Evolutionary conservation across 2,329 filamentous ascomycete genomes (phyloP), one percentile per base, ranked within the genome.

Genomic region (Xylaria digitata): DNA sequence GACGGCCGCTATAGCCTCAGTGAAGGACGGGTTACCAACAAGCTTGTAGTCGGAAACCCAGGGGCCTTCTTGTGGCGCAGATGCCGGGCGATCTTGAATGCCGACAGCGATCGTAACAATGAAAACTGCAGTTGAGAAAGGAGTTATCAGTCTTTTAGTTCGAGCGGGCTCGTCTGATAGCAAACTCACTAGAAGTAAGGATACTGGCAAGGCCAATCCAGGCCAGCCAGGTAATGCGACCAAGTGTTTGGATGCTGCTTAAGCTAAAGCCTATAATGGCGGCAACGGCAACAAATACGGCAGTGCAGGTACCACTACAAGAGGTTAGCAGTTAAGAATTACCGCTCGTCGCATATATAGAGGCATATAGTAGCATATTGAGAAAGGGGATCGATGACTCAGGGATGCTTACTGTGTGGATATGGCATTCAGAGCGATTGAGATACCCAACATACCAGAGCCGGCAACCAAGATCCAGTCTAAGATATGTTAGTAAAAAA

Each of bases 391-490:
- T 5, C 26, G 26, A 26, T 26, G 26, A 26, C 26, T 26, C 5
- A 5, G 26, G 26, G 26, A 26, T 26, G 5, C 26, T 26, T 26
- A 26, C 26, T 82, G 80, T 0, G 72, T 67, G 0, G 80, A 82
- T 3, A 82, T 67, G 2, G 81, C 75, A 66, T 83, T 83, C 6
- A 83, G 69, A 0, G 71, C 78, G 40, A 81, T 82, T 0, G 80
- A 82, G 1, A 78, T 72, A n/a, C 81, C 74, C 3, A 83, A 72
- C 67, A 84, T 78, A 4, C 78, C 81, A 8, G 81, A 81, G 58
- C 80, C 82, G 52, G 77, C 71, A 49, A 61, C 63, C 11, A 61
- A 45, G 26, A 65, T 56, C 55, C 57, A 65, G 32, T 58, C 56
- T 65, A 55, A 9, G 26, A 26, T 50, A 6, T 21, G 49, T 60